These are phyloP conservation scores for Melanogaster broomeanus DNA, from an alignment of 768 basidiomycete species.

Conservation along the genomic window DNA sequence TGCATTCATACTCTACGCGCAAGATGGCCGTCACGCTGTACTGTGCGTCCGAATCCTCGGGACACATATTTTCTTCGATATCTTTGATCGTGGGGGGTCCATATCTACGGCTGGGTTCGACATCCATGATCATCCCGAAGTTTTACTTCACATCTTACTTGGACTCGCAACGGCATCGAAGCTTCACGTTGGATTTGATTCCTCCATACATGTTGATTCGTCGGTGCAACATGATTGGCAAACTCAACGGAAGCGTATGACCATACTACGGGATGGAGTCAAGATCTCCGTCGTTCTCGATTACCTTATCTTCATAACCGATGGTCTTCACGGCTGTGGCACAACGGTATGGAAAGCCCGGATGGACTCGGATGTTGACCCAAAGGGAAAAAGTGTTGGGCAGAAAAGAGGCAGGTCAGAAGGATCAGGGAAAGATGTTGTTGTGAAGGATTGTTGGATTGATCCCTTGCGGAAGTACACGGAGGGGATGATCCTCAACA, in stretches of 20 bases:
- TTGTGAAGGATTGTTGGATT: constrained; percentile 9
- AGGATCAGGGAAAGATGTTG: not conserved
- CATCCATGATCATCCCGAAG: not conserved
- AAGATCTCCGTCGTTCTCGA: no score
- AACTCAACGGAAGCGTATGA: no score
- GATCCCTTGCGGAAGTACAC: not conserved
- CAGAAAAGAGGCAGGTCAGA: not conserved
- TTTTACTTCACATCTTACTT: constrained; percentile 3
- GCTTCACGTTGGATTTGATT: not conserved
- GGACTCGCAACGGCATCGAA: not conserved
- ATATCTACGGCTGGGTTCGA: constrained; percentile 1
- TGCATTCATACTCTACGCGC: not conserved
- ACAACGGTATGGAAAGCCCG: no score
- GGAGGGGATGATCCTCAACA: constrained; percentile 2
- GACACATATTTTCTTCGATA: not conserved
- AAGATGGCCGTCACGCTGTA: not conserved
- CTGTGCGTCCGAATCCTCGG: constrained; percentile 1
- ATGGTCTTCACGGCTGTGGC: no score
- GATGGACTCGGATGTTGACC: not conserved
- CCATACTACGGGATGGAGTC: no score
- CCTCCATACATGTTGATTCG: not conserved
- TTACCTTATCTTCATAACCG: no score
- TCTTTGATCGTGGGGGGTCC: constrained; percentile 7
- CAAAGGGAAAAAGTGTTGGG: no score
- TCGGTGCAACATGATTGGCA: no score